These are phyloP conservation scores for Colletotrichum costaricense DNA, from an alignment of 2,329 filamentous ascomycete genomes.

Conservation along the genomic window DNA sequence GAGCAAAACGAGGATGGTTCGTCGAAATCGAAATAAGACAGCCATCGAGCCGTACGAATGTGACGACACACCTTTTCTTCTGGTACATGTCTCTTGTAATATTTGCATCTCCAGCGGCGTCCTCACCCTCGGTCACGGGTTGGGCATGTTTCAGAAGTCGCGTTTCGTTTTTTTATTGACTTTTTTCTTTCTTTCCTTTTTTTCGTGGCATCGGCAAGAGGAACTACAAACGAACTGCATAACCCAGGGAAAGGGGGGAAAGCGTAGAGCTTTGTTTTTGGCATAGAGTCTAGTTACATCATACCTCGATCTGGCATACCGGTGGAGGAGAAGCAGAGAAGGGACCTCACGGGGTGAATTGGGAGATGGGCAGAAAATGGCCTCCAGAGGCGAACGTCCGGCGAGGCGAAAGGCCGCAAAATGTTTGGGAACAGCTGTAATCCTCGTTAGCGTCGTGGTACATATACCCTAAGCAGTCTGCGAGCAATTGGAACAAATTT, in stretches of 20 bases:
- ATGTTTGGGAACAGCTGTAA: neutral
- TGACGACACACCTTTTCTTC: constrained; percentile 12
- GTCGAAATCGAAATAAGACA: constrained; percentile 2
- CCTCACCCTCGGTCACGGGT: neutral
- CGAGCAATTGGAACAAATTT: constrained; percentile 19
- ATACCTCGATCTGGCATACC: neutral
- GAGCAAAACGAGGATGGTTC: constrained; percentile 45
- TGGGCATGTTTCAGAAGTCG: constrained; percentile 8
- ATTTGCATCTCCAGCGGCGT: constrained; percentile 30
- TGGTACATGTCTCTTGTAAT: constrained; percentile 18
- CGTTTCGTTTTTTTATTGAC: neutral
- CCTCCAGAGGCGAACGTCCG: neutral
- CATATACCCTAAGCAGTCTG: constrained; percentile 27
- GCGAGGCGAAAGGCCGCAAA: neutral
- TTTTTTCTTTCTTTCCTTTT: constrained; percentile 8
- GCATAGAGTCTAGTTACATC: constrained; percentile 23
- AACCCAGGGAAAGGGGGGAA: constrained; percentile 16
- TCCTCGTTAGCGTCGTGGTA: constrained; percentile 18
- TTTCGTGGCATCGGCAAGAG: neutral
- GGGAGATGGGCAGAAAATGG: neutral
- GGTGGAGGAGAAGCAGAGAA: neutral
- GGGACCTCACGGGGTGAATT: neutral
- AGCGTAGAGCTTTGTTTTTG: constrained; percentile 24
- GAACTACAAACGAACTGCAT: constrained; percentile 26
- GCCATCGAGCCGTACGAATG: neutral